Evolutionary conservation across 352 stramenopile species (phyloP).

Genomic region (Phytophthora pistaciae): DNA sequence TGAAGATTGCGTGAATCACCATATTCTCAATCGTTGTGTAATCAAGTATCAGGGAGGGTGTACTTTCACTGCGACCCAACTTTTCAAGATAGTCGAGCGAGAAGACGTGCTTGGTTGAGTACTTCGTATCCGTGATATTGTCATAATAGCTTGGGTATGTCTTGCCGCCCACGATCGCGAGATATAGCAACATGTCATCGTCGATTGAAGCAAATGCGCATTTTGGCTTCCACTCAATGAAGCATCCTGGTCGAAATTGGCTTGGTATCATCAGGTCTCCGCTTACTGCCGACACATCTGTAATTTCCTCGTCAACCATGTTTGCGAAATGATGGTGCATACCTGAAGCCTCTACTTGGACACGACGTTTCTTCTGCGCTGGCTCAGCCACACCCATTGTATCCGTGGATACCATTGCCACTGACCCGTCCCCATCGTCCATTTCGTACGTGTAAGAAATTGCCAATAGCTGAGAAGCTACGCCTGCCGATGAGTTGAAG

Average conservation of each 20-base stretch:
- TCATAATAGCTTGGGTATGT: constrained; percentile 21
- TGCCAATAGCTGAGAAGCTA: background rate
- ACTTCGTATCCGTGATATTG: background rate
- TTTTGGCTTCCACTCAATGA: background rate
- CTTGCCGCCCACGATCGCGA: constrained; percentile 39
- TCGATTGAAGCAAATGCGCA: constrained; percentile 32
- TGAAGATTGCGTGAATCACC: constrained; percentile 39
- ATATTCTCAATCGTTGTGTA: constrained; percentile 36
- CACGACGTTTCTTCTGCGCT: background rate
- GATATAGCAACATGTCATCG: constrained; percentile 41
- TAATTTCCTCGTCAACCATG: constrained; percentile 5
- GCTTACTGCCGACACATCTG: background rate
- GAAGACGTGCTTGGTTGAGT: constrained; percentile 8
- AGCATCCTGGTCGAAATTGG: too few relatives aligned
- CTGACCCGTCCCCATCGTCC: background rate
- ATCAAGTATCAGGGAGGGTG: background rate
- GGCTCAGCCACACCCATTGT: background rate
- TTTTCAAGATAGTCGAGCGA: background rate
- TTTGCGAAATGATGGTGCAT: constrained; percentile 6
- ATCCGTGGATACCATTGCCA: background rate
- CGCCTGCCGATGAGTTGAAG: background rate
- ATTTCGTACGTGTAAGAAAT: background rate
- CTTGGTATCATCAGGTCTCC: too few relatives aligned
- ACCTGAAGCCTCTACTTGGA: background rate
- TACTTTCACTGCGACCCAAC: too few relatives aligned